phyloP scores from a whole-genome alignment of 306 rosid species.

The Rosa multiflora region DNA sequence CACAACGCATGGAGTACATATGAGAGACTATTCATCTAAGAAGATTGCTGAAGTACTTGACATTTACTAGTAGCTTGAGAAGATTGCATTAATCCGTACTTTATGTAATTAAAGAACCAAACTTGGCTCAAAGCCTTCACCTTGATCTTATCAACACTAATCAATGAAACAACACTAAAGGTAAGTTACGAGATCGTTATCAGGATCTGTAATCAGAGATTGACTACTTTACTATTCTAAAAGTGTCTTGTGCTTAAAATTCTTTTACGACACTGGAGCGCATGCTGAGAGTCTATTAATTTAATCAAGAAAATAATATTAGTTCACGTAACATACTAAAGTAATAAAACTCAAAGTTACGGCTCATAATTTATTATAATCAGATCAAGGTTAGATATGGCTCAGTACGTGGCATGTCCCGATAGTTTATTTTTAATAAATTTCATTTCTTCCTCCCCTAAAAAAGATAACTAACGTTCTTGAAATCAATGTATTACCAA shows the following conservation, averaged over 20 bases:
- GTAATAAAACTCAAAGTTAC: background rate
- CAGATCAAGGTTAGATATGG: background rate
- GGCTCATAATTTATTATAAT: background rate
- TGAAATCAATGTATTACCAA: slow-evolving; percentile 1
- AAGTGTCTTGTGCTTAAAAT: background rate
- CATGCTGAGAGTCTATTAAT: background rate
- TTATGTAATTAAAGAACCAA: too few species aligned
- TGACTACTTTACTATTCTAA: too few species aligned
- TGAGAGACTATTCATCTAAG: too few species aligned
- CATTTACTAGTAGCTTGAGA: too few species aligned
- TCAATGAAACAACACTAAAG: too few species aligned
- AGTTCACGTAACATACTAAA: background rate
- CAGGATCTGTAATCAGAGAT: too few species aligned
- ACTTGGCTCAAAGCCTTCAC: too few species aligned
- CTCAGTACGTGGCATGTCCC: background rate
- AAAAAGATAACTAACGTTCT: background rate
- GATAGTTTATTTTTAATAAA: background rate
- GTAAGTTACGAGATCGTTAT: too few species aligned
- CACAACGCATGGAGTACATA: too few species aligned
- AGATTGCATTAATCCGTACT: too few species aligned
- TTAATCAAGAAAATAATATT: background rate
- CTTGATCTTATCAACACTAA: too few species aligned
- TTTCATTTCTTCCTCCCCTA: background rate
- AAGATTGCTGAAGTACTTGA: too few species aligned
- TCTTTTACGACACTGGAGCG: background rate